Base-by-base conservation (phyloP, 1,284 basidiomycete genomes). In the Cryptococcus wingfieldii region DNA sequence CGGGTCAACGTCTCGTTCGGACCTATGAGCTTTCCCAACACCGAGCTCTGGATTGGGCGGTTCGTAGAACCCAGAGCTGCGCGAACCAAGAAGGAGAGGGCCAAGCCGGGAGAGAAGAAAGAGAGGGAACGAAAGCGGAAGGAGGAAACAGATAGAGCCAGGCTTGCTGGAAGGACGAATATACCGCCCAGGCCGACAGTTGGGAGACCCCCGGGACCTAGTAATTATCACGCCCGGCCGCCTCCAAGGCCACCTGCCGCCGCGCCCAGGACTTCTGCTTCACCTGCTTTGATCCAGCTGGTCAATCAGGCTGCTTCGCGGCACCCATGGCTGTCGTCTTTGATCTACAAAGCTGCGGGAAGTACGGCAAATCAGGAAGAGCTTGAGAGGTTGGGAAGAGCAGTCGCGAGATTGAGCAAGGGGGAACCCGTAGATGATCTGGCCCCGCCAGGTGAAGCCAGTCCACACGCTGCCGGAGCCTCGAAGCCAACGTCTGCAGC, bases 281-380 rank as follows among this genome's bases (percentile, higher is more conserved):
- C 60, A 4, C 60, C 60, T 6, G 54, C 59, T 3, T 60, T 75
- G 23, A 75, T 75, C 38, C 68, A 70, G 46, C 59, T 69, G 37
- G 73, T 75, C 38, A 75, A 75, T 51, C 63, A 64, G 37, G 73
- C 73, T 4, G 73, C 73, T 0, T 58, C 68, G 0, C 64, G 66
- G 41, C 62, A 70, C 45, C 66, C 66, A 3, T 75, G 73, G 73
- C 61, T 75, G 0, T 70, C 70, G 1, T 58, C 69, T 5, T 58
- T 75, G 27, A 75, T 75, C 27, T 72, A 75, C 63, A 75, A 74
- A 60, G 73, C 73, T 1, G 73, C 73, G n/a, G 60, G 71, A 23
- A 68, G 63, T 47, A 63, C 62, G 5, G 73, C 73, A 3, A 68
- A 59, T 50, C 71, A 72, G 52, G 72, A 72, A 27, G 73, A 75